Percentiles rank a stretch among this genome's conserved stretches.
phyloP scores from a whole-genome alignment of 768 basidiomycete species.

The Lactarius evosmus region DNA sequence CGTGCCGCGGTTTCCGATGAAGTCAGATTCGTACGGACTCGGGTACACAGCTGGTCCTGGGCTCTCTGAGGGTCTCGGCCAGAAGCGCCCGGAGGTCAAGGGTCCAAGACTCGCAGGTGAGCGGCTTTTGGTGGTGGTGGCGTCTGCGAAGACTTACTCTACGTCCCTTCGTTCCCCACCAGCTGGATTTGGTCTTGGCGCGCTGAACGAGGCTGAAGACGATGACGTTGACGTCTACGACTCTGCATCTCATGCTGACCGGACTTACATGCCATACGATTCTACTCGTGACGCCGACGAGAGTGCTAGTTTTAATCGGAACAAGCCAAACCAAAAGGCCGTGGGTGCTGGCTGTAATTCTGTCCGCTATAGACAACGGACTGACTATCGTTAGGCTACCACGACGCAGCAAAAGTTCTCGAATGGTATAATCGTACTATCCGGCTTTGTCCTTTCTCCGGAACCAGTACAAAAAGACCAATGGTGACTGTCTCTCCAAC shows the following conservation, averaged over 20 bases:
- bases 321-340: slow-evolving; percentile 10
- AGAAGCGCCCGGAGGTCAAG: slow-evolving; percentile 28
- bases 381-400: slow-evolving; percentile 27
- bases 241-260: slow-evolving; percentile 35
- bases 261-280: slow-evolving; percentile 64
- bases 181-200: slow-evolving; percentile 89
- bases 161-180: neutral
- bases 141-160: neutral
- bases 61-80: slow-evolving; percentile 57
- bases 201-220: slow-evolving; percentile 90
- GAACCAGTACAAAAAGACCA: slow-evolving; percentile 65
- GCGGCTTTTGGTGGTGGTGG: slow-evolving; percentile 15
- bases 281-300: slow-evolving; percentile 61
- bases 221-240: slow-evolving; percentile 89
- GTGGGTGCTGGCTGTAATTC: neutral
- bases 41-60: slow-evolving; percentile 71
- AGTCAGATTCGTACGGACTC: slow-evolving; percentile 77
- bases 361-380: neutral
- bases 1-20: slow-evolving; percentile 56
- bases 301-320: slow-evolving; percentile 40
- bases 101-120: slow-evolving; percentile 61
- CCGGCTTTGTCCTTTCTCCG: slow-evolving; percentile 71
- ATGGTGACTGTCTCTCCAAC: slow-evolving; percentile 47
- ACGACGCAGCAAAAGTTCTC: slow-evolving; percentile 48
- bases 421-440: slow-evolving; percentile 69